Percentiles rank a stretch among this genome's conserved stretches.
These are phyloP conservation scores for Inga laurina DNA, from an alignment of 306 rosid species.

Conservation along the genomic window DNA sequence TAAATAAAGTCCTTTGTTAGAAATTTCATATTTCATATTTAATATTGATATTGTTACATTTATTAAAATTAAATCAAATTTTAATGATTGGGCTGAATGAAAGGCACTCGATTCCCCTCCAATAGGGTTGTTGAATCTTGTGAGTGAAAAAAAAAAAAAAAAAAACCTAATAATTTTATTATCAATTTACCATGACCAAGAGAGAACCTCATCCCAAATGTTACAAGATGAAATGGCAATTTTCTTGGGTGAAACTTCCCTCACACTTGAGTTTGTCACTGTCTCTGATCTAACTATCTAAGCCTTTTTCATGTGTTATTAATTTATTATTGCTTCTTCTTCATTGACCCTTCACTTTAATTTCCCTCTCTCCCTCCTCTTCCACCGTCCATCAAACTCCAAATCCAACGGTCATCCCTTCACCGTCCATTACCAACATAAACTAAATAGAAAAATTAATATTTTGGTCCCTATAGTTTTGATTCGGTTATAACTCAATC, in stretches of 20 bases:
- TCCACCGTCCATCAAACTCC: slow-evolving; percentile 1
- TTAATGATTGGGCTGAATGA: neutral
- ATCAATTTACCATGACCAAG: neutral
- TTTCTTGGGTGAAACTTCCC: neutral
- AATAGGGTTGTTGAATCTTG: no score
- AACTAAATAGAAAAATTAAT: neutral
- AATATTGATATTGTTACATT: neutral
- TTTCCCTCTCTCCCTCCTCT: neutral
- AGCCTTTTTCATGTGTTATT: slow-evolving; percentile 2
- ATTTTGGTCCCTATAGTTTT: no score
- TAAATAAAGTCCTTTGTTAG: no score
- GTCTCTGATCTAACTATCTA: neutral
- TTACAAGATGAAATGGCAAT: neutral
- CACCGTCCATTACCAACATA: neutral
- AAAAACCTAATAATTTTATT: neutral
- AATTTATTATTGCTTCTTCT: neutral
- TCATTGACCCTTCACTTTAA: neutral
- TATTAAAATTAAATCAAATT: no score
- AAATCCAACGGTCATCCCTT: slow-evolving; percentile 18
- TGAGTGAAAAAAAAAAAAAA: no score
- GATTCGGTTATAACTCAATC: no score
- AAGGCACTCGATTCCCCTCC: neutral
- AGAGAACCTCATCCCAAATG: neutral
- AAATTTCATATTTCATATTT: neutral
- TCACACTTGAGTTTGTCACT: neutral